A percentile compares a stretch with the other conserved stretches of the same genome.
Conservation (phyloP, 2,329 filamentous ascomycete genomes). For the Dothistroma pini region DNA sequence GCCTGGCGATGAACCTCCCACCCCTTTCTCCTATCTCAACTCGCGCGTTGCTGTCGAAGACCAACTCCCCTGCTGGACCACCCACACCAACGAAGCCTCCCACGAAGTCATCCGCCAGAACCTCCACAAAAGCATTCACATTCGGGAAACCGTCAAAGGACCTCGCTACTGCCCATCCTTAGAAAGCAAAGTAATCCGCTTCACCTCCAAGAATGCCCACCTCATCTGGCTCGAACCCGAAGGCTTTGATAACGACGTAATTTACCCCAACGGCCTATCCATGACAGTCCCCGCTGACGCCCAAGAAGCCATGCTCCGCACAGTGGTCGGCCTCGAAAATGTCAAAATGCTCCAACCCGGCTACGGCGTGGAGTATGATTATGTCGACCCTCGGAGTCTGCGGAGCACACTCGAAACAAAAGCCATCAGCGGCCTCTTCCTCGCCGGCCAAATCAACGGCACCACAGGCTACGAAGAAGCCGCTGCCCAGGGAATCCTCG, state of each 20-base stretch:
- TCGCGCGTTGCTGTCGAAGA: constrained; percentile 70
- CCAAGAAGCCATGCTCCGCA: constrained; percentile 79
- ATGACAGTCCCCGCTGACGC: constrained; percentile 93
- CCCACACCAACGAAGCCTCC: constrained; percentile 76
- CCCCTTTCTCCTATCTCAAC: constrained; percentile 90
- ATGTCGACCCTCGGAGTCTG: constrained; percentile 87
- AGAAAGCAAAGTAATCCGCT: constrained; percentile 89
- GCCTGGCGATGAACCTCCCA: constrained; percentile 76
- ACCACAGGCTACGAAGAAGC: constrained; percentile 99
- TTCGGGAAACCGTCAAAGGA: constrained; percentile 89
- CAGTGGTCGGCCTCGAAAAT: constrained; percentile 81
- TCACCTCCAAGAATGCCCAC: constrained; percentile 73
- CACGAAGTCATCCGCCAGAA: constrained; percentile 84
- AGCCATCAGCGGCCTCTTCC: constrained; percentile 78
- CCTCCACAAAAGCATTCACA: constrained; percentile 94
- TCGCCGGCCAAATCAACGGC: constrained; percentile 96
- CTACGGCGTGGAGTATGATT: constrained; percentile 48
- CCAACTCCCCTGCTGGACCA: constrained; percentile 82
- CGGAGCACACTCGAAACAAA: constrained; percentile 93
- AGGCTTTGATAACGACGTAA: constrained; percentile 81
- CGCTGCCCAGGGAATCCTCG: constrained; percentile 85
- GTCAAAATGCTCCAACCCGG: constrained; percentile 48
- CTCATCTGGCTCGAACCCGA: constrained; percentile 98
- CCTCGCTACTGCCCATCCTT: constrained; percentile 94
- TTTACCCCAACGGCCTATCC: constrained; percentile 95